Conservation (phyloP, 2,329 filamentous ascomycete species). For the Trichophyton benhamiae region DNA sequence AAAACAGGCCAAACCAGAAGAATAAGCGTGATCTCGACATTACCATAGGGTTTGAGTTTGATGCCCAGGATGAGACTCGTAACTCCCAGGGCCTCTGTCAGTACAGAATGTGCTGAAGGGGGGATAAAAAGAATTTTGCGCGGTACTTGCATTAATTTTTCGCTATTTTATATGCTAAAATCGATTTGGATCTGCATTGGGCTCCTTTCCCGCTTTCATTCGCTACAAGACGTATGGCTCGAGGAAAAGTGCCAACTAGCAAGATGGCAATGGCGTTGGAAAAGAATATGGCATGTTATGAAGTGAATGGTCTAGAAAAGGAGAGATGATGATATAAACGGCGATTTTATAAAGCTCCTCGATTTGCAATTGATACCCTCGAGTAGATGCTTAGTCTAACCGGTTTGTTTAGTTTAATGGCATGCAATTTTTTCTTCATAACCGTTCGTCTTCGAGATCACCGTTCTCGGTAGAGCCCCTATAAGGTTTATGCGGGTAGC, state of each 20-base stretch:
- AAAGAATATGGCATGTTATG: neutral
- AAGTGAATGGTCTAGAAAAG: conserved; percentile 8
- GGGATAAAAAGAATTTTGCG: conserved; percentile 9
- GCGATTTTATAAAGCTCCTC: conserved; percentile 32
- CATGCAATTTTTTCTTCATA: neutral
- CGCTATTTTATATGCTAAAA: conserved; percentile 10
- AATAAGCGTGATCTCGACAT: conserved; percentile 95
- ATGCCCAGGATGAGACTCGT: conserved; percentile 61
- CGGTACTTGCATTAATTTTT: conserved; percentile 9
- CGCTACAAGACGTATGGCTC: neutral
- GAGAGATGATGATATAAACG: conserved; percentile 19
- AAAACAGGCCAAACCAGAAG: conserved; percentile 81
- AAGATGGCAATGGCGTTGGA: conserved; percentile 5
- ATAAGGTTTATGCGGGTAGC: neutral
- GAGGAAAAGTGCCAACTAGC: neutral
- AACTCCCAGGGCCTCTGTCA: conserved; percentile 55
- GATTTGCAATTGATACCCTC: conserved; percentile 38
- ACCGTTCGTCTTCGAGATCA: too few relatives aligned
- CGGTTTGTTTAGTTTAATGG: conserved; percentile 14
- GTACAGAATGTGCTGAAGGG: conserved; percentile 53
- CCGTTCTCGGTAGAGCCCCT: too few relatives aligned
- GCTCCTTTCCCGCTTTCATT: neutral
- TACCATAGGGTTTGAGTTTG: conserved; percentile 66
- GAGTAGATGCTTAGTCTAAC: conserved; percentile 38
- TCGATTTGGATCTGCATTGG: neutral